These are phyloP conservation scores for Pythium biforme DNA, from an alignment of 352 stramenopile genomes.

Conservation along the genomic window DNA sequence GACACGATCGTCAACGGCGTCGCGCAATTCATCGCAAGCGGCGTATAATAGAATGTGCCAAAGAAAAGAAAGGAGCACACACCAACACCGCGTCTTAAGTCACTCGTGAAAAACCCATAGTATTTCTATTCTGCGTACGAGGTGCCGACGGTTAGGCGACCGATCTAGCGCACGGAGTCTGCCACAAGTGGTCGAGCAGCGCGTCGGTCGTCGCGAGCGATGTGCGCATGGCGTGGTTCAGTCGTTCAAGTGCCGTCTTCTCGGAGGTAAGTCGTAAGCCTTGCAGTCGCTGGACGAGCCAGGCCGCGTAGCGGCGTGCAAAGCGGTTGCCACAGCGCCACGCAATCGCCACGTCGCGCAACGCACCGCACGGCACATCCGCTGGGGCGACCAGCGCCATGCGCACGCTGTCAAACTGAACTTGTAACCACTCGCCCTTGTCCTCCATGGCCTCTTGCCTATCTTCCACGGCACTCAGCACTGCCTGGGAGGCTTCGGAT, in stretches of 20 bases:
- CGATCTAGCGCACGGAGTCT: background rate
- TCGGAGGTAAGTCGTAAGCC: background rate
- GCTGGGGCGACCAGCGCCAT: background rate
- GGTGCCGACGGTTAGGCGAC: background rate
- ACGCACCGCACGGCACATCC: background rate
- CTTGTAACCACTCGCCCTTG: background rate
- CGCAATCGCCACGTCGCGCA: slow-evolving; percentile 42
- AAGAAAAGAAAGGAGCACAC: background rate
- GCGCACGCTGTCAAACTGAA: slow-evolving; percentile 1
- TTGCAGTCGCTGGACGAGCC: slow-evolving; percentile 24
- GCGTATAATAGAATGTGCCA: slow-evolving; percentile 10
- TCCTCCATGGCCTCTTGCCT: background rate
- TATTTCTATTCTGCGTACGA: slow-evolving; percentile 1
- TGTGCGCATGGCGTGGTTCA: slow-evolving; percentile 12
- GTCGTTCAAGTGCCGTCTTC: slow-evolving; percentile 25
- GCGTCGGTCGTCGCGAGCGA: slow-evolving; percentile 17
- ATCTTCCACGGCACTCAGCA: background rate
- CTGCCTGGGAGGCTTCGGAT: background rate
- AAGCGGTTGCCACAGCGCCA: slow-evolving; percentile 45
- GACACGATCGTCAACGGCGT: slow-evolving; percentile 69
- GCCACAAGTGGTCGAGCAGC: slow-evolving; percentile 37
- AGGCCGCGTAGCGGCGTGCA: slow-evolving; percentile 49
- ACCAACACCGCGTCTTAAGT: background rate
- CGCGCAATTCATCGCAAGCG: slow-evolving; percentile 46
- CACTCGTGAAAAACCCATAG: background rate